Base-by-base conservation (phyloP, 208 protist species). In the Phytomonas serpens region DNA sequence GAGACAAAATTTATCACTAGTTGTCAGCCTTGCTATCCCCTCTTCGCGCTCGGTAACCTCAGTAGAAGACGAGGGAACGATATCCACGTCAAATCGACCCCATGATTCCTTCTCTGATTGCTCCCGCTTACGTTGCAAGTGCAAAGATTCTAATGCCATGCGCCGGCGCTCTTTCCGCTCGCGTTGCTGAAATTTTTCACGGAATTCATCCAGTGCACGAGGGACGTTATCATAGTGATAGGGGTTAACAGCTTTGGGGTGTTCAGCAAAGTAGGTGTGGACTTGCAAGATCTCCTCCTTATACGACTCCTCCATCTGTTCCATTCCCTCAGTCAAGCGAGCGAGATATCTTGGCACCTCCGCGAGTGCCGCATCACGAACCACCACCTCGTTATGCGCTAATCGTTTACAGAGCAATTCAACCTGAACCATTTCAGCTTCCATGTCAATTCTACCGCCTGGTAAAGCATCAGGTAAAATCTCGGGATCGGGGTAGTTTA, bases 401-500 rank as follows among this genome's bases (percentile, higher is more conserved):
- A 95, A 78, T 23, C 86, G 83, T 70, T 85, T 86, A 79, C 90
- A 95, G 19, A 95, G 69, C 31, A 82, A 67, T 77, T 95, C 90
- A 37, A 95, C 88, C 61, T 79, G 77, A 27, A 83, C 78, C 73
- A 90, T 78, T 67, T 92, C 85, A 29, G 64, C 70, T 61, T 89
- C 79, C 23, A 93, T 36, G 47, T 84, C 75, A 29, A 89, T 82
- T 38, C 68, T 68, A 16, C 80, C 86, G 27, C 82, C 86, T 10
- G 86, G 82, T 61, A 88, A 68, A n/a, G 76, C 68, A 4, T 81
- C 80, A 13, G 82, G 79, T 6, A 74, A 66, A 10, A 93, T 80
- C 34, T 80, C 78, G 29, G 90, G 87, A 51, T 85, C 84, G 3
- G 90, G 90, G 79, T 93, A 95, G 78, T 95, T 95, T 67, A 95